Conservation (phyloP, 2,329 filamentous ascomycete species). For the Fusarium cyanostomum region DNA sequence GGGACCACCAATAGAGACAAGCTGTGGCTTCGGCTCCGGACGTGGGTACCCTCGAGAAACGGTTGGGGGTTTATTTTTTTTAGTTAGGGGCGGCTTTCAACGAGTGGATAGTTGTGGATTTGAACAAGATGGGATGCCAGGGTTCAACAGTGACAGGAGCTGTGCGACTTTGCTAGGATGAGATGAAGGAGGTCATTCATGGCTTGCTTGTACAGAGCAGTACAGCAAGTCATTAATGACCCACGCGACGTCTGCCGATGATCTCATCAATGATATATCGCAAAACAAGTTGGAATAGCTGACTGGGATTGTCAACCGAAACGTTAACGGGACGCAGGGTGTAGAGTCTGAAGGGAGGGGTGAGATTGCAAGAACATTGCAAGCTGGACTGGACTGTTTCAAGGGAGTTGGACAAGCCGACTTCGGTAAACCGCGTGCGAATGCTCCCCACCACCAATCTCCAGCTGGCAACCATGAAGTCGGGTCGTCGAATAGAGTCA, state of each 20-base stretch:
- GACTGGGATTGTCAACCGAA: constrained; percentile 23
- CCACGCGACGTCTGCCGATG: constrained; percentile 6
- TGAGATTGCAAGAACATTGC: constrained; percentile 31
- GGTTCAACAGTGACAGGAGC: constrained; percentile 31
- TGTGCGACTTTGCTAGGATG: constrained; percentile 15
- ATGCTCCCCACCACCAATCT: constrained; percentile 20
- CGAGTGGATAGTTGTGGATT: constrained; percentile 29
- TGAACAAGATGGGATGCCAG: constrained; percentile 27
- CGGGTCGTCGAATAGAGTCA: constrained; percentile 29
- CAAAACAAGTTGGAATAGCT: constrained; percentile 7
- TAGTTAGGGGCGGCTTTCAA: constrained; percentile 39
- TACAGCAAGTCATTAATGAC: background rate
- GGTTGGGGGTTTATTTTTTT: too few species aligned
- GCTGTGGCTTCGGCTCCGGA: constrained; percentile 42
- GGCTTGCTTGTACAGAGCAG: constrained; percentile 3
- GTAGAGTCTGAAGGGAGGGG: constrained; percentile 18
- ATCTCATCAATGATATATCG: constrained; percentile 18
- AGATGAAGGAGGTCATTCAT: constrained; percentile 13
- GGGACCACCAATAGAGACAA: constrained; percentile 35
- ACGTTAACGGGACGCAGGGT: constrained; percentile 20
- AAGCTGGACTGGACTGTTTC: constrained; percentile 30
- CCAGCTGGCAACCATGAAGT: constrained; percentile 19
- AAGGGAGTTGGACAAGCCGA: constrained; percentile 16
- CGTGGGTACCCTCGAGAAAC: too few species aligned
- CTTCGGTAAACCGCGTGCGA: constrained; percentile 22